Evolutionary conservation across 306 rosid genomes (phyloP).

Genomic region (Crataegus laevigata): DNA sequence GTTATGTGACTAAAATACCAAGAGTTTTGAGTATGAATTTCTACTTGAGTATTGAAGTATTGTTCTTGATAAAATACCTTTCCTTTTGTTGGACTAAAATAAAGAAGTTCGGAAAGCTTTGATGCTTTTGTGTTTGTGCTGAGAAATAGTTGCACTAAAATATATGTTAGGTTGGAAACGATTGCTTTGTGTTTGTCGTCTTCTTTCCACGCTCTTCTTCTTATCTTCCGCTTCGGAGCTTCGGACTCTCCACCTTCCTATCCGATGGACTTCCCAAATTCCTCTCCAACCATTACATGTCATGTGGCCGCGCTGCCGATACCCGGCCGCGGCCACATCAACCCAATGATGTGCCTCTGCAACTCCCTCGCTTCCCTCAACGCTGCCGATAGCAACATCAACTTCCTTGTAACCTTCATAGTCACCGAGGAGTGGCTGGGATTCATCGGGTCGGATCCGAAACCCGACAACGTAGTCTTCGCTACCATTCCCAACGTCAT

Average conservation of each 20-base stretch:
- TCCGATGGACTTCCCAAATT: background rate
- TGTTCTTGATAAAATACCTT: no score
- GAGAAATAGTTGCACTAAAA: no score
- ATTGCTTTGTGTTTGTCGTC: background rate
- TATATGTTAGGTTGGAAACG: no score
- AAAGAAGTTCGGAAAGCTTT: no score
- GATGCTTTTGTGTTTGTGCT: no score
- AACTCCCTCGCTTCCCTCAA: background rate
- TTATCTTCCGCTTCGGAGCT: background rate
- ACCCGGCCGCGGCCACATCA: slow-evolving; percentile 51
- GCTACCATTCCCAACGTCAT: slow-evolving; percentile 1
- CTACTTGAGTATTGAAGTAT: no score
- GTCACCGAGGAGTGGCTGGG: slow-evolving; percentile 24
- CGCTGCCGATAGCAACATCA: background rate
- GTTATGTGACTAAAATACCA: no score
- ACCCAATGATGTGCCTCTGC: slow-evolving; percentile 19
- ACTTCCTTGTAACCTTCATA: background rate
- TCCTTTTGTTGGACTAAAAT: no score
- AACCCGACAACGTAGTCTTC: background rate
- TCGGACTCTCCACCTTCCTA: background rate
- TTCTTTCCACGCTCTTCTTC: background rate
- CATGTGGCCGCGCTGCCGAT: slow-evolving; percentile 44
- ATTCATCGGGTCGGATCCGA: background rate
- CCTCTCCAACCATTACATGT: background rate
- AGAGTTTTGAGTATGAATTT: no score